Base-by-base conservation (phyloP, 495 filamentous ascomycete species). In the Talaromyces ruber region DNA sequence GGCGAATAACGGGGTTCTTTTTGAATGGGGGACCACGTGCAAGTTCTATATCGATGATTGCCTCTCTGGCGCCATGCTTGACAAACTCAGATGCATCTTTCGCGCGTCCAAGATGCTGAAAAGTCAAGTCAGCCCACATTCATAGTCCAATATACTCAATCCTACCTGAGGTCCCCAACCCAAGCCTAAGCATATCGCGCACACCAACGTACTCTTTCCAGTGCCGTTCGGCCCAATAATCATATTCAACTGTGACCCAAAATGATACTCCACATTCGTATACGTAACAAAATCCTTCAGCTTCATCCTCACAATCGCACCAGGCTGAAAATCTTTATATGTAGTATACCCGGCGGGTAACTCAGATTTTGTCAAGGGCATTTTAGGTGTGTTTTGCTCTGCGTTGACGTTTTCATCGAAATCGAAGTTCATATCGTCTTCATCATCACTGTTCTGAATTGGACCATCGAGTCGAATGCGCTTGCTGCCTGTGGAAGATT, bases 141-240 rank as follows among this genome's bases (percentile, higher is more conserved):
- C 63, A 62, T 28, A n/a, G 22, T 32, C 18, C 16, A 32, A 7
- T 6, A 21, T 24, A 12, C 24, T 47, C 18, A 16, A n/a, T 58
- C 78, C 68, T 77, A 88, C 81, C 71, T 76, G 81, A 29, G 94
- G 86, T 3, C 84, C 81, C 81, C 86, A 97, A 34, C 94, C 94
- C 29, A 99, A 75, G 6, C 94, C 94, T 12, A 99, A 74, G 74
- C 95, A 98, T 64, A 99, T 96, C 28, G 95, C 94, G 74, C 94
- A 98, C 29, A 99, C 94, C 30, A 99, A 82, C 0, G 95, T 96
- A 78, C 92, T 97, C 71, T 99, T 99, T 51, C 94, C 94, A 0
- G 94, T 97, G 51, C 94, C 94, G 69, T 99, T 99, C 8, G 94
- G 94, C 0, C 94, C 94, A 66, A 99, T 97, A 61, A 99, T 86